These are phyloP conservation scores for Tinospora cordifolia DNA, from an alignment of 164 flowering plant species.

Conservation along the genomic window DNA sequence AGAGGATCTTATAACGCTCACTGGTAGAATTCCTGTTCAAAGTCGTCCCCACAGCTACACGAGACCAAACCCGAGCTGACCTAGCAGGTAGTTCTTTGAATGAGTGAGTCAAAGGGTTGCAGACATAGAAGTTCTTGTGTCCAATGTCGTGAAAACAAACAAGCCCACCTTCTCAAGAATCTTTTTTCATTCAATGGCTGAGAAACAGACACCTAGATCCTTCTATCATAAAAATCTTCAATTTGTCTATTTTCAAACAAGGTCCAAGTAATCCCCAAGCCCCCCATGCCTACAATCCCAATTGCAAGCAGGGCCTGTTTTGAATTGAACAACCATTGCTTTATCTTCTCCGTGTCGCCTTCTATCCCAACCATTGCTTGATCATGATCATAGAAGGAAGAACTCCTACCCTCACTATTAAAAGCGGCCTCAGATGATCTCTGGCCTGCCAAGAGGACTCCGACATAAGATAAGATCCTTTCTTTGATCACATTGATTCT, in stretches of 20 bases:
- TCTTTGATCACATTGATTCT: neutral
- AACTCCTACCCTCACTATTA: neutral
- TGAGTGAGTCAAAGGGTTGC: conserved; percentile 79
- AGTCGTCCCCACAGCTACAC: conserved; percentile 88
- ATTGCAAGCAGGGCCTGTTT: neutral
- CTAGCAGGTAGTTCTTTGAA: conserved; percentile 69
- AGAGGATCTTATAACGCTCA: conserved; percentile 69
- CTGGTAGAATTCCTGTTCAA: conserved; percentile 33
- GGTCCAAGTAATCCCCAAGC: neutral
- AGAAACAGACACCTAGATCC: conserved; percentile 2
- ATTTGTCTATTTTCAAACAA: neutral
- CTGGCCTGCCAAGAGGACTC: neutral
- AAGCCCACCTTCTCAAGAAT: conserved; percentile 92
- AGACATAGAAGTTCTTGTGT: conserved; percentile 64
- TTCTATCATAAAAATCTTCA: neutral
- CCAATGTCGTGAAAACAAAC: conserved; percentile 80
- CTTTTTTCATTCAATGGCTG: neutral
- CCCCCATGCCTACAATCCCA: conserved; percentile 7
- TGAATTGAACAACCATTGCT: neutral
- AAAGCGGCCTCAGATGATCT: neutral
- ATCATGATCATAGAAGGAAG: neutral
- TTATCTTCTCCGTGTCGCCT: neutral
- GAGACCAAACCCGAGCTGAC: conserved; percentile 78
- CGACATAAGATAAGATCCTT: neutral
- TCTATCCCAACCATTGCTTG: neutral